Base-by-base conservation (phyloP, 129 eudicot genomes). In the Flaveria trinervia region DNA sequence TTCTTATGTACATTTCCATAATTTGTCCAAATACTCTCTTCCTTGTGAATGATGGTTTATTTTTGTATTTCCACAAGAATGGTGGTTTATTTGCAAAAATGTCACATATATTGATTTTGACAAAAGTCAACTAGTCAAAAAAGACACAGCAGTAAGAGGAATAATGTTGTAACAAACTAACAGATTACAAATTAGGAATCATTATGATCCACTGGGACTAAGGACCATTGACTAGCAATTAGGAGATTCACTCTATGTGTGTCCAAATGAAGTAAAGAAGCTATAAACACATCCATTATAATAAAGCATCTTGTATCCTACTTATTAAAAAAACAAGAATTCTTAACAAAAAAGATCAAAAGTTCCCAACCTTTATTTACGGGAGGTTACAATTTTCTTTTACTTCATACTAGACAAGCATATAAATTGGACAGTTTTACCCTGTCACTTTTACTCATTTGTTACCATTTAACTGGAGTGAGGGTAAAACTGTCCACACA, bases 21-120 rank as follows among this genome's bases (percentile, higher is more conserved):
- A 7, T 16, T 51, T 22, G 14, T 70, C 61, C 74, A 70, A 70
- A 70, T 12, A 3, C 15, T 3, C 23, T 54, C 60, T 54, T 54
- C 60, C 60, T 54, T 16, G n/a, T 54, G 60, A 54, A 17, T 54
- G 25, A 22, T 54, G 60, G 60, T 54, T n/a, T 6, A 36, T 10
- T 54, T 54, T 54, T 54, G 60, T 17, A 54, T 17, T 23, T 46
- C 52, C 74, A 69, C 74, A 48, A 20, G 59, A 25, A 49, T 33
- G 13, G 15, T 70, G 46, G 26, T 70, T 16, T 26, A 45, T 16
- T 7, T 70, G 62, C 62, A 26, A 28, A 70, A 36, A 70, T 7
- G 46, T 28, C 25, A 48, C 1, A 48, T 25, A 48, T 44, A 49
- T 23, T 50, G 13, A 18, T 44, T 68, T 22, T 18, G 17, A 57